Percentiles rank a stretch among this genome's conserved stretches.
phyloP scores from a whole-genome alignment of 2,329 filamentous ascomycete species.

The Stagonosporopsis cucurbitacearum region DNA sequence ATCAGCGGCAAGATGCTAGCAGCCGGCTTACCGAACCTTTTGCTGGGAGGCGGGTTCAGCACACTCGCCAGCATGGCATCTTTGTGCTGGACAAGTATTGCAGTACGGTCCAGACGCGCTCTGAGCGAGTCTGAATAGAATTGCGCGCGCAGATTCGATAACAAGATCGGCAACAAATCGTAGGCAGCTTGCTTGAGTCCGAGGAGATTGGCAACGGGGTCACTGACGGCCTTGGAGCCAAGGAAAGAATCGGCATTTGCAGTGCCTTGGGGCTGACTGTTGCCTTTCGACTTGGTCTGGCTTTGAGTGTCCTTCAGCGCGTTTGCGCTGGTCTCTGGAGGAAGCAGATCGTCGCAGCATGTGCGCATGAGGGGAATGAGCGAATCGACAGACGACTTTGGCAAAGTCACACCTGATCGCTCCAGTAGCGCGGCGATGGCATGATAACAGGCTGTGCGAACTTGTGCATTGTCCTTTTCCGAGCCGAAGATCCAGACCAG shows the following conservation, averaged over 20 bases:
- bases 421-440: conserved; percentile 65
- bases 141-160: conserved; percentile 69
- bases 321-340: conserved; percentile 42
- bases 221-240: conserved; percentile 45
- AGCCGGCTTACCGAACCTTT: conserved; percentile 65
- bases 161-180: conserved; percentile 66
- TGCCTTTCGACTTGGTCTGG: conserved; percentile 52
- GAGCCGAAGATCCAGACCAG: conserved; percentile 71
- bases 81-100: conserved; percentile 72
- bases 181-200: conserved; percentile 64
- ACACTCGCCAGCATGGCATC: conserved; percentile 81
- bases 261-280: conserved; percentile 43
- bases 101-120: conserved; percentile 78
- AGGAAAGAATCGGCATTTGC: conserved; percentile 78
- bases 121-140: conserved; percentile 74
- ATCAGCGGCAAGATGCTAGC: conserved; percentile 83
- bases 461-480: conserved; percentile 56
- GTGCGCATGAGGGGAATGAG: conserved; percentile 67
- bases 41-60: conserved; percentile 74
- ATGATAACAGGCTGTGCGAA: conserved; percentile 68
- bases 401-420: conserved; percentile 69
- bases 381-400: conserved; percentile 69
- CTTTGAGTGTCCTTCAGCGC: conserved; percentile 47
- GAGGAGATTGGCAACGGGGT: conserved; percentile 45
- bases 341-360: conserved; percentile 78